Percentiles rank a stretch among this genome's conserved stretches.
phyloP scores from a whole-genome alignment of 2,329 filamentous ascomycete species.

The Colletotrichum endophyticum region DNA sequence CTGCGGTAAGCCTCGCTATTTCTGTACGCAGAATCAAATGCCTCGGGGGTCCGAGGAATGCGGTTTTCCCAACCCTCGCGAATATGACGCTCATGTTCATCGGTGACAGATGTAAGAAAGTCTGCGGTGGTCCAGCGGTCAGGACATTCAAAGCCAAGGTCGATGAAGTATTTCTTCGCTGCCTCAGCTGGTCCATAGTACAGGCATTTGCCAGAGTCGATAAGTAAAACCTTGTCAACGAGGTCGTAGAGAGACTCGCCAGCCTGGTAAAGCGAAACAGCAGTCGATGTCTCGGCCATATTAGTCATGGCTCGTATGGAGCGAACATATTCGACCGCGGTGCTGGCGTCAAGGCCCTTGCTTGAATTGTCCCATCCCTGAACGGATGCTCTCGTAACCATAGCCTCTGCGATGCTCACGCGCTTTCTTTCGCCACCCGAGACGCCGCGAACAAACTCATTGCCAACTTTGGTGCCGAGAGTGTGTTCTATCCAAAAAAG shows the following conservation, averaged over 20 bases:
- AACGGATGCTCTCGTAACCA: constrained; percentile 61
- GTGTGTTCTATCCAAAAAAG: constrained; percentile 75
- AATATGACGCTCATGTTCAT: constrained; percentile 61
- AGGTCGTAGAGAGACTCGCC: constrained; percentile 55
- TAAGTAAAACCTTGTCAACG: constrained; percentile 72
- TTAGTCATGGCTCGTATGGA: constrained; percentile 71
- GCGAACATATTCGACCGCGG: constrained; percentile 69
- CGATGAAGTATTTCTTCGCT: constrained; percentile 72
- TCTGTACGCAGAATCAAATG: constrained; percentile 60
- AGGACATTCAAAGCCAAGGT: constrained; percentile 76
- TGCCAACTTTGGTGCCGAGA: constrained; percentile 69
- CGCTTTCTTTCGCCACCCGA: constrained; percentile 73
- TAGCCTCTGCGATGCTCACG: constrained; percentile 77
- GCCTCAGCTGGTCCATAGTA: constrained; percentile 70
- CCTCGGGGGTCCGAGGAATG: constrained; percentile 65
- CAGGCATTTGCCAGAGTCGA: constrained; percentile 73
- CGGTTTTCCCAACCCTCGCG: constrained; percentile 38
- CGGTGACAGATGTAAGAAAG: constrained; percentile 79
- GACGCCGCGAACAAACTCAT: constrained; percentile 66
- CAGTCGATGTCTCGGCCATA: constrained; percentile 61
- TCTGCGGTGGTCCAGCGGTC: constrained; percentile 74
- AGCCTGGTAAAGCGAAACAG: constrained; percentile 72
- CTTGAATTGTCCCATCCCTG: constrained; percentile 79
- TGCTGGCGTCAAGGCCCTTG: constrained; percentile 68
- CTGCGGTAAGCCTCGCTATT: constrained; percentile 48